Evolutionary conservation across 768 basidiomycete species (phyloP), one percentile per base, ranked within the genome.

Genomic region (Dentipellis fragilis): DNA sequence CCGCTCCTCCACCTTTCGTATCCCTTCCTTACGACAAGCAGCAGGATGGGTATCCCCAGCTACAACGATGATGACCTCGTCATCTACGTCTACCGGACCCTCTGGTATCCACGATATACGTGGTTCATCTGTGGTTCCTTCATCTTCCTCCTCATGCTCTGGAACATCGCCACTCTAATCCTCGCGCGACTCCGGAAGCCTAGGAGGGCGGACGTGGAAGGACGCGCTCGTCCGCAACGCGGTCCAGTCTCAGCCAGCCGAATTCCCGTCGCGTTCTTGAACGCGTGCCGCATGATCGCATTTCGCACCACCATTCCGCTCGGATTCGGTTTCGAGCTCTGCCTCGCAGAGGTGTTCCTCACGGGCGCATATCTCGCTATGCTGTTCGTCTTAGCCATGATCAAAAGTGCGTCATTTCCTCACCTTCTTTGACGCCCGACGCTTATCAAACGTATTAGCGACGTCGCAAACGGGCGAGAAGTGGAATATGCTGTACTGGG

Each of bases 121-220:
- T 73, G 75, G 67, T 77, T 71, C 61, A 66, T 73, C 55, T 42
- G 77, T 36, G 72, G 68, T 9, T 65, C 66, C 57, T 72, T 78
- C 65, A 71, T 79, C 56, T 69, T 66, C 49, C 63, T 77, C 42
- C 58, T 75, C 48, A 64, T 71, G 11, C 3, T 76, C 52, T 64
- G 57, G 51, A 73, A 75, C 45, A 65, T 68, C 58, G n/a, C 64
- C 2, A 66, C 67, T 42, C 40, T 14, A 23, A 29, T 66, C 3
- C 34, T 59, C 17, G 35, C 40, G 10, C 10, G 14, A 17, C 40
- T 42, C 10, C 29, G 51, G 16, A 40, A 34, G 34, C 51, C 51
- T 10, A 5, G 19, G 21, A 61, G 39, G 5, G 70, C 57, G 57
- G 52, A 45, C 46, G 60, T 50, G 52, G 57, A 54, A 12, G 23